Evolutionary conservation across 2,329 filamentous ascomycete species (phyloP), one percentile per base, ranked within the genome.

Genomic region (Cladophialophora psammophila): DNA sequence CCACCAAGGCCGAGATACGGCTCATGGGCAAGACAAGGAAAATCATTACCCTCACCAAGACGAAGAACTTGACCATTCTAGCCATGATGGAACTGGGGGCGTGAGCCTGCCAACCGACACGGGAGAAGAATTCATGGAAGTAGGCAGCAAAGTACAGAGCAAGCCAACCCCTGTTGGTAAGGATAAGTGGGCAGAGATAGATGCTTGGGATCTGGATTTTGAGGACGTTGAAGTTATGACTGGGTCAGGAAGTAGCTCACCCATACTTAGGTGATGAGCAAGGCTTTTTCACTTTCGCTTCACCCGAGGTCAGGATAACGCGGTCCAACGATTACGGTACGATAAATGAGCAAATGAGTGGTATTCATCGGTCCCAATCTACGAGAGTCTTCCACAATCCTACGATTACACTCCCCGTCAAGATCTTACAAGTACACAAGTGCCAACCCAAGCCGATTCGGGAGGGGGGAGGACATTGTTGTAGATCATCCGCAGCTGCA

Each of bases 151-250:
- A 9, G 36, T 4, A 50, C 57, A 63, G 34, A 66, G 2, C 12
- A 63, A 31, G 35, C 13, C 8, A 38, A 40, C 15, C 31, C 26
- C 5, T 15, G 35, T 38, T n/a, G 59, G 38, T 34, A 67, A 59
- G 18, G 58, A 60, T 48, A 73, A 72, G 48, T 73, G 72, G 72
- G 72, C 69, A 31, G 72, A 71, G 34, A 72, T 73, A 57, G 72
- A 73, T 62, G 69, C 70, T 63, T 73, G 70, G 66, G 68, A 70
- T 61, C 66, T 73, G 66, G 71, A 71, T 15, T 73, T 71, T 63
- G 72, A 73, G 59, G 72, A 73, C 31, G 68, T 72, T 34, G 68
- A 70, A 57, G 66, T 70, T 42, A 62, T 60, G 56, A 70, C 64
- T 31, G 63, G 66, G 10, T 70, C 68, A 10, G 62, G 63, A 12